phyloP scores from a whole-genome alignment of 2,329 filamentous ascomycete species.

The Harringtonia aguacate region DNA sequence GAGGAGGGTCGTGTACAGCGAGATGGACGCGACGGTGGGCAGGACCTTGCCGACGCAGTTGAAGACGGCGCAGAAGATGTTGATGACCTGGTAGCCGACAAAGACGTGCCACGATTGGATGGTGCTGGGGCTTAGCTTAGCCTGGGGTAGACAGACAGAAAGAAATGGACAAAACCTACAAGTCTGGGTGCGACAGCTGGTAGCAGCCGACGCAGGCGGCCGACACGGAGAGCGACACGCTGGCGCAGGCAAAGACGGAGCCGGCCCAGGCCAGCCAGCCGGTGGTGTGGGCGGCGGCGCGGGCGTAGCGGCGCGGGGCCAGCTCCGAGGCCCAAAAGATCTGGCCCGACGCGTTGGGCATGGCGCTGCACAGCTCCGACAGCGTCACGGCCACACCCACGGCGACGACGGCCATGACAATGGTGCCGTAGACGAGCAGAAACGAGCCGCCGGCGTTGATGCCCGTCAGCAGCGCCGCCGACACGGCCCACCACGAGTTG shows the following conservation, averaged over 20 bases:
- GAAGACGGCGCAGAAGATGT: neutral
- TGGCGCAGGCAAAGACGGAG: neutral
- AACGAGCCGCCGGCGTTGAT: neutral
- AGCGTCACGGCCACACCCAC: neutral
- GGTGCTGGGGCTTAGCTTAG: neutral
- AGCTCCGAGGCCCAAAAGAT: slow-evolving; percentile 1
- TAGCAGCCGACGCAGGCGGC: neutral
- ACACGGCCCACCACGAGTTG: slow-evolving; percentile 8
- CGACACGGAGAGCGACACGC: neutral
- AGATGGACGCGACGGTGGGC: neutral
- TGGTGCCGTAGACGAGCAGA: neutral
- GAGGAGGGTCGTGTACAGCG: neutral
- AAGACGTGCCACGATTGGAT: neutral
- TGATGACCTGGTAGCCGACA: slow-evolving; percentile 1
- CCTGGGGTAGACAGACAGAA: no score
- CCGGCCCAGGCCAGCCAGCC: neutral
- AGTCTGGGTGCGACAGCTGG: neutral
- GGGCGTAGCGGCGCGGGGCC: neutral
- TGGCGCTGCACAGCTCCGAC: slow-evolving; percentile 1
- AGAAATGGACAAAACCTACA: neutral
- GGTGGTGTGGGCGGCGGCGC: neutral
- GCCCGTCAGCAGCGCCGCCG: slow-evolving; percentile 1
- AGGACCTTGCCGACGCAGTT: neutral
- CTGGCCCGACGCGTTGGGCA: slow-evolving; percentile 1
- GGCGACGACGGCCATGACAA: neutral